These are phyloP conservation scores for Sugiyamaella qingdaonensis DNA, from an alignment of 805 yeast species.

Conservation along the genomic window DNA sequence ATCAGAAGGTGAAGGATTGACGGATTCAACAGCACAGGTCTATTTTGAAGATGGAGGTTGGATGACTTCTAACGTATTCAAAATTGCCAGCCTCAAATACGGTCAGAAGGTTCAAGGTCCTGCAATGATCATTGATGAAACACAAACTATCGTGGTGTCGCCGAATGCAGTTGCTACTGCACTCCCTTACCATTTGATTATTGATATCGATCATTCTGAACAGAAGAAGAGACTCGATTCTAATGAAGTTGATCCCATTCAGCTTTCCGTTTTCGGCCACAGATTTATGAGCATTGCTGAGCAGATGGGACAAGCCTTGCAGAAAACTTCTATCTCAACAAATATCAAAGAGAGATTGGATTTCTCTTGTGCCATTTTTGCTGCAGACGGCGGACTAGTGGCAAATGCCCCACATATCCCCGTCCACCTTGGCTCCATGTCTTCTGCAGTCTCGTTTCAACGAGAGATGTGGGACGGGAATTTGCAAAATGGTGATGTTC, in stretches of 20 bases:
- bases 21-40: constrained; percentile 36
- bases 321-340: constrained; percentile 75
- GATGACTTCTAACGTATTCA: constrained; percentile 50
- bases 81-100: constrained; percentile 47
- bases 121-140: constrained; percentile 70
- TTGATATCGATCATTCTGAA: constrained; percentile 30
- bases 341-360: constrained; percentile 81
- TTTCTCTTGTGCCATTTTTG: constrained; percentile 81
- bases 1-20: constrained; percentile 6
- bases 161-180: constrained; percentile 57
- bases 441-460: constrained; percentile 69
- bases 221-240: constrained; percentile 18
- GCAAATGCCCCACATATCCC: constrained; percentile 91
- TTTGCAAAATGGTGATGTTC: constrained; percentile 66
- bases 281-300: constrained; percentile 89
- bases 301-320: constrained; percentile 78
- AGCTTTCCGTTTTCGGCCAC: constrained; percentile 73
- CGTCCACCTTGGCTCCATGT: constrained; percentile 83
- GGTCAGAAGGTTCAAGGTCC: constrained; percentile 65
- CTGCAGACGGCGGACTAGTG: constrained; percentile 68
- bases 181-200: constrained; percentile 57
- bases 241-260: constrained; percentile 56
- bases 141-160: constrained; percentile 73
- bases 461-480: constrained; percentile 60
- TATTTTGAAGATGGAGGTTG: constrained; percentile 51